Evolutionary conservation across 106 monocot genomes (phyloP), one percentile per base, ranked within the genome.

Genomic region (Apostasia shenzhenica): DNA sequence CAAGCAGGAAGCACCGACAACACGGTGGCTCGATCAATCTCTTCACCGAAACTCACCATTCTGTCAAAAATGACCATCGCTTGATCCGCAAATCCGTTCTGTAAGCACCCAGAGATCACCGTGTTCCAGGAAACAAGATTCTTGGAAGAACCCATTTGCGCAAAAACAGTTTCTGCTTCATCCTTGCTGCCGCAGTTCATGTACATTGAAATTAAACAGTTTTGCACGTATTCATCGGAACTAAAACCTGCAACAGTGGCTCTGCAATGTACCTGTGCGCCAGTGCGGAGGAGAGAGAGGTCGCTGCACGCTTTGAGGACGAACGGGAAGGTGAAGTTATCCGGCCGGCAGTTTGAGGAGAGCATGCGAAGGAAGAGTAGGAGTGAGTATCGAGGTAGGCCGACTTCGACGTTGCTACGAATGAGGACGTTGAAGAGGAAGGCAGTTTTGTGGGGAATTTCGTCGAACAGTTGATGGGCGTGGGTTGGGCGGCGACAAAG

Each of bases 1-100:
- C 94, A 95, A 41, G 81, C 91, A 0, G 92, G 88, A 55, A 92
- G 69, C 63, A 92, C 79, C 12, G 85, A 80, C 45, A 85, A 79
- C 26, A 76, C 42, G 2, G 88, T 88, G 3, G 74, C 85, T 11
- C 50, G 37, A 56, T 88, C 92, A 2, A 78, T 52, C 45, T 43
- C 48, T 0, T 77, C 67, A 1, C 77, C 79, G 44, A 10, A 60
- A 45, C 14, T 64, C 38, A 77, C 41, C 88, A 85, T 85, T 47
- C 26, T 40, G 44, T 81, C 69, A 45, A 85, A 92, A 43, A 85
- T 44, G 44, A 2, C 13, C 74, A 83, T 41, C 1, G 85, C 85
- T 77, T 81, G 72, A 2, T 70, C 70, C 14, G 71, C 54, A 13
- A 46, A 69, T 43, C 84, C 86, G 48, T 84, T 84, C 11, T 67